These are phyloP conservation scores for Geotrichum phurueaensis DNA, from an alignment of 1,139 yeast species.

Conservation along the genomic window DNA sequence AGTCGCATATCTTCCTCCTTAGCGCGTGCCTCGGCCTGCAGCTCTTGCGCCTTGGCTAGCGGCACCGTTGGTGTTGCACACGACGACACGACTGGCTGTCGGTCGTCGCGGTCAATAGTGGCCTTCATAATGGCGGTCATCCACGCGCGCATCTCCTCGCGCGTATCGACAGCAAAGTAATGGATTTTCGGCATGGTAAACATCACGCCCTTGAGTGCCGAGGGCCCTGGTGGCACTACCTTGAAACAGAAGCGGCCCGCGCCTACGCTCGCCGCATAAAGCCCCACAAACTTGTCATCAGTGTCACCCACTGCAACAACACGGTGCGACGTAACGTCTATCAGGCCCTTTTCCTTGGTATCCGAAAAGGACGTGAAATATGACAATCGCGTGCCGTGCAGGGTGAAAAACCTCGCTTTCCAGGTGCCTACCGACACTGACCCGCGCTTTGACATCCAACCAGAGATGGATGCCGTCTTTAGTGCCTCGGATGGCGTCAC, in stretches of 20 bases:
- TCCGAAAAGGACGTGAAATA: constrained; percentile 80
- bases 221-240: constrained; percentile 97
- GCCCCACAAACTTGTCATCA: constrained; percentile 70
- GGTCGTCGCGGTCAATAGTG: constrained; percentile 90
- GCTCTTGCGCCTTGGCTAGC: constrained; percentile 77
- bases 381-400: constrained; percentile 89
- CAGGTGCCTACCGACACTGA: constrained; percentile 80
- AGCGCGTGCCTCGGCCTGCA: constrained; percentile 19
- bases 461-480: constrained; percentile 68
- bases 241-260: constrained; percentile 90
- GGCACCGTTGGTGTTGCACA: constrained; percentile 93
- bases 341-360: constrained; percentile 79
- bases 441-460: constrained; percentile 95
- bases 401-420: constrained; percentile 82
- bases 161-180: constrained; percentile 88
- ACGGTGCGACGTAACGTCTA: constrained; percentile 91
- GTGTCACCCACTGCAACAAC: constrained; percentile 68
- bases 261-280: constrained; percentile 92
- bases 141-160: constrained; percentile 92
- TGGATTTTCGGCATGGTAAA: constrained; percentile 96
- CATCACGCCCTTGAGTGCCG: constrained; percentile 87
- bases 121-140: constrained; percentile 92
- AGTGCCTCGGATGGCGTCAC: constrained; percentile 76
- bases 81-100: constrained; percentile 92
- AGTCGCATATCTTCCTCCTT: constrained; percentile 28